Conservation (phyloP, 1,284 basidiomycete species). For the Inonotus hispidus region DNA sequence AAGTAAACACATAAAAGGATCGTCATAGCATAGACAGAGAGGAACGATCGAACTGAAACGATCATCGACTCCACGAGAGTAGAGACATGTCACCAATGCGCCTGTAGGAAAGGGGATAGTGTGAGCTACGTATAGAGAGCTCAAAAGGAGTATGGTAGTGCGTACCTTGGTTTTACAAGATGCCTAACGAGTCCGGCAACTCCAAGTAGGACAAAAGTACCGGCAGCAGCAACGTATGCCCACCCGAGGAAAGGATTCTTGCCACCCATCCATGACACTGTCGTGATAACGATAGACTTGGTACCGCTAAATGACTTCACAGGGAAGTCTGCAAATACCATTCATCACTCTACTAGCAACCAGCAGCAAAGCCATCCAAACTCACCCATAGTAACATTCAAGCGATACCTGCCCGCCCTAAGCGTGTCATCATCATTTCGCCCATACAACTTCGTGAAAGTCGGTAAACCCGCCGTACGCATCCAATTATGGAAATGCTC, state of each 20-base stretch:
- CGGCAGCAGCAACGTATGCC: slow-evolving; percentile 90
- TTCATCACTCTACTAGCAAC: slow-evolving; percentile 16
- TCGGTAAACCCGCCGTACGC: slow-evolving; percentile 94
- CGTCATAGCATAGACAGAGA: too few relatives aligned
- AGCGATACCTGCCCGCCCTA: slow-evolving; percentile 69
- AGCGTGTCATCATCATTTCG: slow-evolving; percentile 82
- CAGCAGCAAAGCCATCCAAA: slow-evolving; percentile 20
- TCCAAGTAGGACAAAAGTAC: slow-evolving; percentile 84
- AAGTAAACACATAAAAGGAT: neutral
- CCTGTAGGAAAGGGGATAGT: slow-evolving; percentile 32
- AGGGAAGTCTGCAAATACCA: slow-evolving; percentile 74
- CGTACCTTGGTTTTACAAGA: slow-evolving; percentile 85
- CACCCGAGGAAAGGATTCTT: slow-evolving; percentile 97
- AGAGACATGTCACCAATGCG: slow-evolving; percentile 80
- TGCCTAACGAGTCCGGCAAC: slow-evolving; percentile 88
- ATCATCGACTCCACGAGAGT: slow-evolving; percentile 76
- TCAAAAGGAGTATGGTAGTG: slow-evolving; percentile 29
- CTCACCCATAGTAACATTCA: slow-evolving; percentile 81
- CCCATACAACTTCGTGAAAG: slow-evolving; percentile 93
- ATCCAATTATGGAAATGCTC: slow-evolving; percentile 99
- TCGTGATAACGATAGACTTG: slow-evolving; percentile 95
- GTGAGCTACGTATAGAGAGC: slow-evolving; percentile 1
- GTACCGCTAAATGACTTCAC: slow-evolving; percentile 90
- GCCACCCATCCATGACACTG: slow-evolving; percentile 97
- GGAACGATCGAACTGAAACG: neutral